Percentiles rank a stretch among this genome's conserved stretches.
These are phyloP conservation scores for Venturiaceae sp. DNA, from an alignment of 2,329 filamentous ascomycete genomes.

Conservation along the genomic window DNA sequence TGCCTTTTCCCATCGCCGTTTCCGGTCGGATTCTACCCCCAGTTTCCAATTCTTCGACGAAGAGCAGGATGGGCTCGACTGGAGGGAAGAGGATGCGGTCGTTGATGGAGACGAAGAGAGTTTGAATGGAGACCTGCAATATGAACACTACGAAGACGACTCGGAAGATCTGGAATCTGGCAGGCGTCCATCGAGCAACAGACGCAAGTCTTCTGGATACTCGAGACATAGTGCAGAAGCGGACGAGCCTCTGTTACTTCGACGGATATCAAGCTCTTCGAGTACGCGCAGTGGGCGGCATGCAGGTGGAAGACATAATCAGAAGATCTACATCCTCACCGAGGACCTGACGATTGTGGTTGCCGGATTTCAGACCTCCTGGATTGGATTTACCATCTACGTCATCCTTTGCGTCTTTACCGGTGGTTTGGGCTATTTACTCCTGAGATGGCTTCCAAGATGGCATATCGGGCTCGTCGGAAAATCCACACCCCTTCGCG, in stretches of 20 bases:
- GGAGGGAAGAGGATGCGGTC: constrained; percentile 7
- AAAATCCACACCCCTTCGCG: constrained; percentile 53
- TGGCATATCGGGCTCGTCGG: constrained; percentile 77
- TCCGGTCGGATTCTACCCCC: constrained; percentile 70
- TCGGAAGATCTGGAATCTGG: constrained; percentile 32
- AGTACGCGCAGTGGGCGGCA: constrained; percentile 5
- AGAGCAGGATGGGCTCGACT: constrained; percentile 42
- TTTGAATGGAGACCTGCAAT: constrained; percentile 20
- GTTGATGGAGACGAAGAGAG: constrained; percentile 13
- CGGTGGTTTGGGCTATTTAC: constrained; percentile 67
- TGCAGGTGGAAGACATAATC: constrained; percentile 56
- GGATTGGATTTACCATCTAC: constrained; percentile 60
- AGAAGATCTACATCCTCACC: constrained; percentile 87
- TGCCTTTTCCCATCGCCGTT: constrained; percentile 79
- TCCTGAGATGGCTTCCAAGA: constrained; percentile 82
- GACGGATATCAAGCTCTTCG: neutral
- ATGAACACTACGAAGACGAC: constrained; percentile 17
- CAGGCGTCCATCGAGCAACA: constrained; percentile 20
- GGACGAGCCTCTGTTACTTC: constrained; percentile 55
- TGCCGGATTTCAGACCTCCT: constrained; percentile 78
- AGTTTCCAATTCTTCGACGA: constrained; percentile 83
- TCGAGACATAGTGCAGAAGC: constrained; percentile 46
- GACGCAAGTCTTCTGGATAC: constrained; percentile 56
- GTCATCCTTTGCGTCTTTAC: constrained; percentile 60
- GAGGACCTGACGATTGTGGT: constrained; percentile 93